Percentiles rank a stretch among this genome's conserved stretches.
Evolutionary conservation across 805 yeast genomes (phyloP).

Genomic region (Debaryomyces hansenii): DNA sequence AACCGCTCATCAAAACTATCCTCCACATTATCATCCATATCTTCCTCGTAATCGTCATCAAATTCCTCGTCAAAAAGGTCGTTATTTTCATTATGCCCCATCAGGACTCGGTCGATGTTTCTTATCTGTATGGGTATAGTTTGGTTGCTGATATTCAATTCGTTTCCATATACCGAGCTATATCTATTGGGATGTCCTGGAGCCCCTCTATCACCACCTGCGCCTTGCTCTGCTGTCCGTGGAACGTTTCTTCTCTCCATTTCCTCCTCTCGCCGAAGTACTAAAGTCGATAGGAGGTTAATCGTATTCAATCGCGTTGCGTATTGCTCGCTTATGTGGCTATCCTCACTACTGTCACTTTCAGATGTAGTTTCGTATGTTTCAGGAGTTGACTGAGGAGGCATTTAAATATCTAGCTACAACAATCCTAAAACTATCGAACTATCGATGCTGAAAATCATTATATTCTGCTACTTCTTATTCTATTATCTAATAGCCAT

Average conservation of each 20-base stretch:
- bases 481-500: not conserved
- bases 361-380: too few relatives aligned
- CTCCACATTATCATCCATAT: conserved; percentile 18
- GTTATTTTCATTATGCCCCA: conserved; percentile 4
- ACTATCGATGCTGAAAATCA: too few relatives aligned
- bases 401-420: conserved; percentile 3
- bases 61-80: conserved; percentile 3
- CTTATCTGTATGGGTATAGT: conserved; percentile 8
- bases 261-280: conserved; percentile 1
- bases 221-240: conserved; percentile 4
- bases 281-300: conserved; percentile 7
- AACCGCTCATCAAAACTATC: conserved; percentile 15
- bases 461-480: too few relatives aligned
- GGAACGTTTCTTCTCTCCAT: conserved; percentile 2
- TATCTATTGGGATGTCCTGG: conserved; percentile 3
- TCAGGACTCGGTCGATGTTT: conserved; percentile 2
- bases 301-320: conserved; percentile 6
- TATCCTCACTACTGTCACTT: not conserved
- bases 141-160: conserved; percentile 5
- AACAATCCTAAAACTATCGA: too few relatives aligned
- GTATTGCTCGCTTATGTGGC: not conserved
- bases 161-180: conserved; percentile 8
- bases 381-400: conserved; percentile 11
- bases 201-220: not conserved
- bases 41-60: conserved; percentile 11